Conservation (phyloP, 2,329 filamentous ascomycete genomes). For the Penicillium brasilianum region DNA sequence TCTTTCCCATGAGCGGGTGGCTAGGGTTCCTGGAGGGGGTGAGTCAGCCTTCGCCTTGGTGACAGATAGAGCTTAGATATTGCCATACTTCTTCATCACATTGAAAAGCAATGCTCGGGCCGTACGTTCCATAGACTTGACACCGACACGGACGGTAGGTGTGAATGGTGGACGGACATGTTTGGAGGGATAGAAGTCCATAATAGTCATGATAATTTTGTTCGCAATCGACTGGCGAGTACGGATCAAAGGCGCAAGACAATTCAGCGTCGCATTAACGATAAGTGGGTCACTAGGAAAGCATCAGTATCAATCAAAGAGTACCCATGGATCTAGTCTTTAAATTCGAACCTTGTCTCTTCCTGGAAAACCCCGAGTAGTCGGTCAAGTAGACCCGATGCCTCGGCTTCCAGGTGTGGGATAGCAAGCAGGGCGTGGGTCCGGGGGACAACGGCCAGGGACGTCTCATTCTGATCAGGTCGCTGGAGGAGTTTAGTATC, state of each 20-base stretch:
- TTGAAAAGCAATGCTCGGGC: conserved; percentile 82
- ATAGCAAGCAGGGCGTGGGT: conserved; percentile 81
- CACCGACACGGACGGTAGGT: conserved; percentile 76
- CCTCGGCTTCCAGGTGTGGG: conserved; percentile 87
- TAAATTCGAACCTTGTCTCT: conserved; percentile 68
- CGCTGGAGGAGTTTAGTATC: conserved; percentile 53
- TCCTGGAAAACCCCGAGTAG: conserved; percentile 86
- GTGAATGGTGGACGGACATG: conserved; percentile 78
- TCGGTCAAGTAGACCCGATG: conserved; percentile 85
- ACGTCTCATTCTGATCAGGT: conserved; percentile 79
- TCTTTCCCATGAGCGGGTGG: conserved; percentile 73
- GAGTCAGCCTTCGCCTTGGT: conserved; percentile 28
- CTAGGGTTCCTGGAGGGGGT: conserved; percentile 70
- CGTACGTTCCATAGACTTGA: conserved; percentile 95
- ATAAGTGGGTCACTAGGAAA: conserved; percentile 76
- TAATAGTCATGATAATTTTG: conserved; percentile 81
- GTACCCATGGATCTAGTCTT: background rate
- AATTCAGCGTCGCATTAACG: conserved; percentile 90
- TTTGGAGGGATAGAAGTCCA: conserved; percentile 91
- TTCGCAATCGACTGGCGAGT: conserved; percentile 78
- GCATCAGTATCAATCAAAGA: conserved; percentile 13
- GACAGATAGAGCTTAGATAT: background rate
- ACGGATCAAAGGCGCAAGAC: conserved; percentile 80
- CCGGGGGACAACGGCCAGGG: conserved; percentile 80
- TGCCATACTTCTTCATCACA: conserved; percentile 72